Evolutionary conservation across 2,329 filamentous ascomycete species (phyloP).

Genomic region (Colletotrichum sp.): DNA sequence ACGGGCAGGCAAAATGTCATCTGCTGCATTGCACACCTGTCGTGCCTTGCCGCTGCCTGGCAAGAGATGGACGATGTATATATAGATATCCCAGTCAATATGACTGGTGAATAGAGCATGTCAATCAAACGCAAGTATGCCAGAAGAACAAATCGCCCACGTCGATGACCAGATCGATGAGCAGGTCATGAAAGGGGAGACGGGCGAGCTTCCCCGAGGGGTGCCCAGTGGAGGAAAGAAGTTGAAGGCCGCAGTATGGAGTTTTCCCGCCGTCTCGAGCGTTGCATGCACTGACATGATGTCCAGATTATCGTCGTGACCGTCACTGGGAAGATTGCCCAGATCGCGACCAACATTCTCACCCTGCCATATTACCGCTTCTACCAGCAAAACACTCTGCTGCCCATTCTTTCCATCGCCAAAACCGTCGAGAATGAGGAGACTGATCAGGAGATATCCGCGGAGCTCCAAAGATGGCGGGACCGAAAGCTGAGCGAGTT

Average conservation of each 20-base stretch:
- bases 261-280: background rate
- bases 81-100: background rate
- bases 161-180: background rate
- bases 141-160: background rate
- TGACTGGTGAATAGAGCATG: background rate
- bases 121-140: background rate
- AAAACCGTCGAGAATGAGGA: slow-evolving; percentile 15
- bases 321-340: slow-evolving; percentile 7
- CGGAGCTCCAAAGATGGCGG: slow-evolving; percentile 24
- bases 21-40: background rate
- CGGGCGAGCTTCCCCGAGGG: background rate
- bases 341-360: slow-evolving; percentile 18
- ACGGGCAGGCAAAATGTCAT: slow-evolving; percentile 14
- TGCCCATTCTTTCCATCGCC: slow-evolving; percentile 25
- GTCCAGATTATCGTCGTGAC: slow-evolving; percentile 10
- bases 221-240: slow-evolving; percentile 9
- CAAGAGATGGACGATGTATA: background rate
- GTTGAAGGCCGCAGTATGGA: slow-evolving; percentile 5
- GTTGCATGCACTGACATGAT: background rate
- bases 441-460: slow-evolving; percentile 16
- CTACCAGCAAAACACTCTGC: slow-evolving; percentile 29
- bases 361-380: slow-evolving; percentile 31
- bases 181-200: background rate
- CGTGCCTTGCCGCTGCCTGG: background rate
- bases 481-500: slow-evolving; percentile 27